Base-by-base conservation (phyloP, 2,329 filamentous ascomycete genomes). In the Calycina herbarum region DNA sequence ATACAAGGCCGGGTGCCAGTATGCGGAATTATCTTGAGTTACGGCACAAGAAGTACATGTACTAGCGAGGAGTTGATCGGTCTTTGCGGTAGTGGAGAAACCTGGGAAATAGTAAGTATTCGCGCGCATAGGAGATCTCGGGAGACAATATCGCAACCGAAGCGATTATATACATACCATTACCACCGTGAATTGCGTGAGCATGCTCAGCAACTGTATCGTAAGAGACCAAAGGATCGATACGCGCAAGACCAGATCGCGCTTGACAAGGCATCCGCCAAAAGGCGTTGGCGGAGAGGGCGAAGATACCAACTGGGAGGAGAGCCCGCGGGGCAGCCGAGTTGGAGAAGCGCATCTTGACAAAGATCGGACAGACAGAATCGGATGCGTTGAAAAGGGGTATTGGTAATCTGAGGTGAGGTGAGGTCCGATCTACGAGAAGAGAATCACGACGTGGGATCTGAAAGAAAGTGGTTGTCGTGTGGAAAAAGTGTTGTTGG, bases 211-310 rank as follows among this genome's bases (percentile, higher is more conserved):
- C 85, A 40, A 86, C 68, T 24, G 74, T 72, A 60, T 86, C 88
- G 2, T 84, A 84, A 66, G 86, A 83, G 64, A 95, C 82, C 64
- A 97, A 82, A 20, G 93, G 93, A 75, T 97, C 93, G 51, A 96
- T 82, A 65, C 92, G 86, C 60, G 87, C 90, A 65, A 92, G 77
- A 68, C 88, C 91, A 70, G 88, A 82, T 58, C 85, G 84, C 64
- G 87, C 88, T 71, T 86, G 89, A 78, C 93, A 97, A 73, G 92
- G 90, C 85, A 97, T 91, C 76, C 93, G 92, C 92, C 92, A 97
- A 79, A 97, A 97, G 66, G 90, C 93, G 71, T 84, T 75, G 58
- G 82, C 83, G 6, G 33, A 48, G 33, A 61, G 33, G 20, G 58
- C 48, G 35, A 66, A 57, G 24, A 27, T 7, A 5, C 59, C 15